Base-by-base conservation (phyloP, 2,329 filamentous ascomycete species). In the Penicillium sp. region DNA sequence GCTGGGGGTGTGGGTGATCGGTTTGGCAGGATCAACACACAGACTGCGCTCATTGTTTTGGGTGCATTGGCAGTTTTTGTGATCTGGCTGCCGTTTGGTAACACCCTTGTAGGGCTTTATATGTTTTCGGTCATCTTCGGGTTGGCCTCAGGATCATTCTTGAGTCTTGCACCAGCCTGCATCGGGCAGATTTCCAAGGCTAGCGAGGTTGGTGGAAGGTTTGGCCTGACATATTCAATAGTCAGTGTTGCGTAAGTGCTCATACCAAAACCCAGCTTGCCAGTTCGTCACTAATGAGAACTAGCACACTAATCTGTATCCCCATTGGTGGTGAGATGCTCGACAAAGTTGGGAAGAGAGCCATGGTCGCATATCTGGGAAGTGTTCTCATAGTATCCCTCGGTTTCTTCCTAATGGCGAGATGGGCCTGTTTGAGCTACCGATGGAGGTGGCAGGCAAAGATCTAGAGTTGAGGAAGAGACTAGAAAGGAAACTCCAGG, bases 251-350 rank as follows among this genome's bases (percentile, higher is more conserved):
- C 79, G 70, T 73, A 57, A 52, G 70, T 67, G 6, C 8, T 16
- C 1, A n/a, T 32, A 29, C 8, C 8, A 10, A 24, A 26, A 32
- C 22, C n/a, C 14, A 3, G 11, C 29, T 29, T 20, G 10, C 24
- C 6, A n/a, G n/a, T 46, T 32, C 29, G 13, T 40, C 20, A 9
- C 14, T 49, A 22, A 31, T 29, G 2, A 43, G 26, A 31, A 50
- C 9, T 13, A 73, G 70, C 0, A 73, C 80, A 0, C 65, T 82
- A 8, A 70, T 82, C 1, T 76, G 78, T 7, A 76, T 81, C 2
- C 80, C 80, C 0, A 73, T 79, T 11, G 77, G 76, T 11, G 80
- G 79, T 14, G 73, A 79, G 50, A 76, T 82, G 74, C 73, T 82
- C 1, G 72, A 81, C 43, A 74, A 70, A 5, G 76, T 79, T 38